Percentiles rank a stretch among this genome's conserved stretches.
Evolutionary conservation across 257 asterid species (phyloP).

Genomic region (Linaria vulgaris): DNA sequence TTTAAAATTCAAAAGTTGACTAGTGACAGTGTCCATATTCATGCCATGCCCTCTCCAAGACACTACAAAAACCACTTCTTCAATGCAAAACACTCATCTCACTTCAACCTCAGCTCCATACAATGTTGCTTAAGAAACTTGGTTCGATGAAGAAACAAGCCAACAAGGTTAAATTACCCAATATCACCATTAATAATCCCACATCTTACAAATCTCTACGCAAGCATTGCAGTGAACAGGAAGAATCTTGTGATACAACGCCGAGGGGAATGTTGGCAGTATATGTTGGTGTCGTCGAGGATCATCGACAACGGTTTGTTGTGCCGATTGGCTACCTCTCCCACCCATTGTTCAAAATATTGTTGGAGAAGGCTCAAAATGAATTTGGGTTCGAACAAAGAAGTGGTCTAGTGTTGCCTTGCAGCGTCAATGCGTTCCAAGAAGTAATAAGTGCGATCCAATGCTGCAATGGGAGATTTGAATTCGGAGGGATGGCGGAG

Average conservation of each 20-base stretch:
- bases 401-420: slow-evolving; percentile 65
- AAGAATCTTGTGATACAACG: slow-evolving; percentile 31
- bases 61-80: slow-evolving; percentile 18
- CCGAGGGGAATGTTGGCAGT: slow-evolving; percentile 61
- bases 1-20: slow-evolving; percentile 32
- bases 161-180: slow-evolving; percentile 43
- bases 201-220: slow-evolving; percentile 43
- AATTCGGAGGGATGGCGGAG: slow-evolving; percentile 59
- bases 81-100: too few species aligned
- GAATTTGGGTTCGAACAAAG: slow-evolving; percentile 65
- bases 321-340: slow-evolving; percentile 69
- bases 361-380: slow-evolving; percentile 72
- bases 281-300: slow-evolving; percentile 85
- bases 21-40: slow-evolving; percentile 18
- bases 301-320: slow-evolving; percentile 53
- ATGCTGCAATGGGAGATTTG: slow-evolving; percentile 60
- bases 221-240: slow-evolving; percentile 23
- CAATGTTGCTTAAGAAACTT: slow-evolving; percentile 61
- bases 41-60: slow-evolving; percentile 22
- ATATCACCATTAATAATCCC: slow-evolving; percentile 8
- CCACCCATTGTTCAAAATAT: slow-evolving; percentile 79
- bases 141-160: slow-evolving; percentile 61
- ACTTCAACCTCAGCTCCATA: background rate
- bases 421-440: slow-evolving; percentile 63
- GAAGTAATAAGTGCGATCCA: slow-evolving; percentile 64